Evolutionary conservation across 257 asterid genomes (phyloP), one percentile per base, ranked within the genome.

Genomic region (Nyctanthes arbortristis): DNA sequence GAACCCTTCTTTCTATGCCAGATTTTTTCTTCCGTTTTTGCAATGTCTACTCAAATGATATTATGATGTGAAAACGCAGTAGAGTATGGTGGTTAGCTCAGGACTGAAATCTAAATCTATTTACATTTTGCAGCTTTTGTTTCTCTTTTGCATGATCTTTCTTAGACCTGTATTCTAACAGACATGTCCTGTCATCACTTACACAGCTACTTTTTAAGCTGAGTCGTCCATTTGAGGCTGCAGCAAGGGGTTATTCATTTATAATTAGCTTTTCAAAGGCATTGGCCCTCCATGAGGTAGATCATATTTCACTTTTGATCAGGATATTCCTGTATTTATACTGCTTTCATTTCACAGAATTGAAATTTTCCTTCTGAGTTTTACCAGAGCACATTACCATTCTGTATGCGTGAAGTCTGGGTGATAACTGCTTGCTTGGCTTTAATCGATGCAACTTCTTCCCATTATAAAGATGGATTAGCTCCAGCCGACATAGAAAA

Each of bases 381-480:
- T 80, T 73, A 62, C 28, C 93, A 94, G 99, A 84, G 82, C 63
- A 75, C 57, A 67, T 78, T 94, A 77, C 99, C 99, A 18, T 94
- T 91, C 84, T 94, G 99, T 72, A 78, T 85, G 87, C 99, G 97
- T 58, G 99, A 94, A 89, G 97, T 90, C 30, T 94, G 99, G 99
- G 96, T 94, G 27, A 79, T 91, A 75, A 89, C 89, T 30, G 97
- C 97, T 77, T 91, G 97, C 86, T 77, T 89, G 88, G 86, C 86
- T 67, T 78, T 91, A 88, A 85, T 91, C 22, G 68, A 76, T 69
- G 93, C 93, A 63, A 89, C 92, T 66, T 69, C 93, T 77, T 82
- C 97, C 74, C 85, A 76, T 81, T 85, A 84, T 71, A 74, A 88
- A 84, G 97, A 82, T 66, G 95, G 88, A 68, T 75, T 76, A 77